These are phyloP conservation scores for Saraca asoca DNA, from an alignment of 331 rosid species.

Conservation along the genomic window DNA sequence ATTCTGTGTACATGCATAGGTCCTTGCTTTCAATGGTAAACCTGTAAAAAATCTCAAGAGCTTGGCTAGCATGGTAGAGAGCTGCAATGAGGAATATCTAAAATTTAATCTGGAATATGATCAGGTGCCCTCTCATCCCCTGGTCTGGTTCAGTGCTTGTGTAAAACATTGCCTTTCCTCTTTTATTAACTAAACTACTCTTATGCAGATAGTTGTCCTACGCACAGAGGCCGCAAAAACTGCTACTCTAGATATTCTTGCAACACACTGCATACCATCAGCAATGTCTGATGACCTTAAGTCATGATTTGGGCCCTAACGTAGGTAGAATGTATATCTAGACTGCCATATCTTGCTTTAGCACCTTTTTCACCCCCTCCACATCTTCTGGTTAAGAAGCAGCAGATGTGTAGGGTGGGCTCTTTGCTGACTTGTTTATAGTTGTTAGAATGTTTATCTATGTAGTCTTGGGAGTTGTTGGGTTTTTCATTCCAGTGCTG, in stretches of 20 bases:
- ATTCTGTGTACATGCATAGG: conserved; percentile 41
- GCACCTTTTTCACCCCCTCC: not conserved
- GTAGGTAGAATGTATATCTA: conserved; percentile 19
- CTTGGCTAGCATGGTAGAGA: conserved; percentile 74
- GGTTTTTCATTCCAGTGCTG: conserved; percentile 20
- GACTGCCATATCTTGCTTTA: conserved; percentile 7
- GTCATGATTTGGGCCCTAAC: conserved; percentile 39
- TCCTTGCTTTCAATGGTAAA: conserved; percentile 66
- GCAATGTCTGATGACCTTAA: conserved; percentile 92
- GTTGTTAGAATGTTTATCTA: conserved; percentile 21
- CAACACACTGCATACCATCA: conserved; percentile 91
- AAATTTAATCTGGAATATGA: conserved; percentile 68
- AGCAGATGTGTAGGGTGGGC: conserved; percentile 33
- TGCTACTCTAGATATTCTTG: conserved; percentile 82
- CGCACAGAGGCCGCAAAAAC: conserved; percentile 68
- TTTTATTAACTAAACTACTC: conserved; percentile 21
- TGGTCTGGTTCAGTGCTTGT: conserved; percentile 17
- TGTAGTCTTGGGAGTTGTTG: conserved; percentile 15
- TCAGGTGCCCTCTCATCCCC: conserved; percentile 52
- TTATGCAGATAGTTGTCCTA: conserved; percentile 78
- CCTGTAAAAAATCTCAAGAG: conserved; percentile 70
- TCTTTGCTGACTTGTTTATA: conserved; percentile 18
- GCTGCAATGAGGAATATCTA: conserved; percentile 63
- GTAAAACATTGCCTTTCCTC: conserved; percentile 1
- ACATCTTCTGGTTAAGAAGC: conserved; percentile 19